Evolutionary conservation across 2,329 filamentous ascomycete species (phyloP), one percentile per base, ranked within the genome.

Genomic region (Aspergillus neotritici): DNA sequence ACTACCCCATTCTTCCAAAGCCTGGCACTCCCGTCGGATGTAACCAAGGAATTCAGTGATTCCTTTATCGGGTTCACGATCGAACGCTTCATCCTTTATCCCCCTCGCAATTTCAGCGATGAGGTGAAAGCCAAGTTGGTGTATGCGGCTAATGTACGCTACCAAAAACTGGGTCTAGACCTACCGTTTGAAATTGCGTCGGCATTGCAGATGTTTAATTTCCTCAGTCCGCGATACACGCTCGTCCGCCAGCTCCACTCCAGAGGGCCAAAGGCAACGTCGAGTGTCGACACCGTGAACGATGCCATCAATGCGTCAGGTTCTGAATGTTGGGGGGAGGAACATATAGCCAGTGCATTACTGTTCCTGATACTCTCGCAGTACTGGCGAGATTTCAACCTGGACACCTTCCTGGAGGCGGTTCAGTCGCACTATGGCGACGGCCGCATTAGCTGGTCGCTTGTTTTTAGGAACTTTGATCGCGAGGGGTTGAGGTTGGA

Each of bases 21-120:
- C 51, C 75, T 96, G 43, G 82, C 86, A 29, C 78, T 78, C 36
- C 75, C 82, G 11, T 76, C 77, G 45, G 72, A 79, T 52, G 75
- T 78, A 40, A 77, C 80, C 32, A 80, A 86, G 56, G 77, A 83
- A 51, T 83, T 90, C 41, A 75, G 73, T 9, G 74, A 83, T 25
- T 70, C 79, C 33, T 88, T 93, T 61, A 76, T 96, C 47, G 86
- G 86, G 37, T 73, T 83, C 46, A 83, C 94, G 46, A 75, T 96
- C 65, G 87, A 95, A 64, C 86, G 87, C 54, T 86, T 94, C 56
- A 82, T 94, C 42, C 83, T 93, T 65, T 83, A 90, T 55, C 88
- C 90, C 40, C 88, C 89, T 25, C 86, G 86, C 17, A 88, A 84
- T 64, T 94, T 94, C 71, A 87, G 86, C 57, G 81, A 88, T 42